phyloP scores from a whole-genome alignment of 306 rosid genomes.

The Acacia confusa region DNA sequence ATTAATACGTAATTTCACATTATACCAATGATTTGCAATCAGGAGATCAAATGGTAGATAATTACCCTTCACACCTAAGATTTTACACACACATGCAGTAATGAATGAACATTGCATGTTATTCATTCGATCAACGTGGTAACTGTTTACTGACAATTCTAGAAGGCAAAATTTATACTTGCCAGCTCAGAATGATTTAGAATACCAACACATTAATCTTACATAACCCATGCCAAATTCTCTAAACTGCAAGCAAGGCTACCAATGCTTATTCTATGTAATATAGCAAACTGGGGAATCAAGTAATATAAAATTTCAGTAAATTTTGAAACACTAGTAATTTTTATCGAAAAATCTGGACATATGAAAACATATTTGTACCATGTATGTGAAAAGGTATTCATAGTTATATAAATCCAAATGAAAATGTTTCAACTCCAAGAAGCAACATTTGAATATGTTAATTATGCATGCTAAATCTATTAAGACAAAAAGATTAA shows the following conservation, averaged over 20 bases:
- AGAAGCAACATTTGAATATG: conserved; percentile 15
- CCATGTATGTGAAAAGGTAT: background rate
- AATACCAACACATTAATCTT: conserved; percentile 14
- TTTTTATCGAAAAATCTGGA: conserved; percentile 5
- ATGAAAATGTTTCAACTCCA: conserved; percentile 12
- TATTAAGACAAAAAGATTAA: background rate
- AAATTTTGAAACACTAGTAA: background rate
- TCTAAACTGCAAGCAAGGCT: conserved; percentile 9
- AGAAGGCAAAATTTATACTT: background rate
- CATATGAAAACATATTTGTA: conserved; percentile 3
- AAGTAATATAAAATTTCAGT: conserved; percentile 4
- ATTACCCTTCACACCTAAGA: background rate
- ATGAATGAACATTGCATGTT: background rate
- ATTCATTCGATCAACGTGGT: conserved; percentile 14
- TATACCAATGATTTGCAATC: background rate
- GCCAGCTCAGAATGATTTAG: background rate
- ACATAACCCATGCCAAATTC: conserved; percentile 3
- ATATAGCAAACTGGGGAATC: conserved; percentile 10
- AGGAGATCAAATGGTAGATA: background rate
- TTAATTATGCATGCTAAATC: conserved; percentile 14
- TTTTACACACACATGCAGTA: background rate
- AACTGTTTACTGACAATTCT: conserved; percentile 9
- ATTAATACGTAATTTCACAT: background rate
- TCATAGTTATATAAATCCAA: conserved; percentile 11
- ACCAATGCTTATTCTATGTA: conserved; percentile 10